Base-by-base conservation (phyloP, 1,139 yeast genomes). In the Hansenula sp. region DNA sequence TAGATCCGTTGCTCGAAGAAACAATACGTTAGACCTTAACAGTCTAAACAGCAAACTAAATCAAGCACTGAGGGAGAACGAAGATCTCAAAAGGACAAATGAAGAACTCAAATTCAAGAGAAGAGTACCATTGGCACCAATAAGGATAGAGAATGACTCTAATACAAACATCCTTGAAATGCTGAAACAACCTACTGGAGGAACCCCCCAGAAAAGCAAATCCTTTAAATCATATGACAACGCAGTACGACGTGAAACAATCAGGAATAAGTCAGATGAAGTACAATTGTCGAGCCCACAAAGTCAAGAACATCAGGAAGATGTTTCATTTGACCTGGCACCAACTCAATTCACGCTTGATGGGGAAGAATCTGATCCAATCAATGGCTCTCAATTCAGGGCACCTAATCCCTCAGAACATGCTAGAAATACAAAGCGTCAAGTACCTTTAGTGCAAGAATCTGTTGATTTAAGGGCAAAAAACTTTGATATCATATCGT, bases 161-260 rank as follows among this genome's bases (percentile, higher is more conserved):
- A 36, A 40, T 3, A 42, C 39, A 8, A 40, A 41, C n/a, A 51
- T 48, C 5, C 42, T 47, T 17, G 48, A 50, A 5, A 55, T 47
- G 44, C 57, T 46, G 59, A 57, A 34, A 57, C 62, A 35, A 28
- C 19, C 41, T 19, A 35, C 25, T 16, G 24, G 30, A n/a, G 33
- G 27, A 25, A 27, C 33, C 25, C 25, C 5, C 8, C 5, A 9
- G 25, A 21, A 21, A 9, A 9, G 9, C 25, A 21, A 21, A 21
- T 5, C 25, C n/a, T n/a, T n/a, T n/a, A 21, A 21, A 9, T 6
- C 25, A 21, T 21, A 21, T 21, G 25, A 6, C 25, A 12, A 31
- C 33, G 6, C 13, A 19, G 16, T 11, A 18, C 31, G 15, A 12
- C 15, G 31, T 28, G 15, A n/a, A n/a, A 28, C 31, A 28, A 21